Percentiles rank a stretch among this genome's conserved stretches.
Conservation (phyloP, 2,329 filamentous ascomycete genomes). For the Alternaria triticina region DNA sequence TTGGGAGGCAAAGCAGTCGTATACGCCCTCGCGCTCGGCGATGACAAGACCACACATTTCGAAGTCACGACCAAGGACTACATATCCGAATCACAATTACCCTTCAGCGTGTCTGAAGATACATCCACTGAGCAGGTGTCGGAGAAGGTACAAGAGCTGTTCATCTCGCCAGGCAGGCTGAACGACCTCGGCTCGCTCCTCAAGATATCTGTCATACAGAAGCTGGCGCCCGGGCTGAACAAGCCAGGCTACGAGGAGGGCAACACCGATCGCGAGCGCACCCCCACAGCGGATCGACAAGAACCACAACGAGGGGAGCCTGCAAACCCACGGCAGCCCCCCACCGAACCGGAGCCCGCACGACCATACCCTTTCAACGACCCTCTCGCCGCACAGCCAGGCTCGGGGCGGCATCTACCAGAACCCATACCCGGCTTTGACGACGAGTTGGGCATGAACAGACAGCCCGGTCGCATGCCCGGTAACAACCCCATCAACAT, state of each 20-base stretch:
- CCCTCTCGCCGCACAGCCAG: constrained; percentile 66
- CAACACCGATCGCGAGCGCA: constrained; percentile 18
- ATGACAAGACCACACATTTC: constrained; percentile 80
- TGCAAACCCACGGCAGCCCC: constrained; percentile 57
- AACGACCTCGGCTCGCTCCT: constrained; percentile 72
- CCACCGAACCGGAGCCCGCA: constrained; percentile 62
- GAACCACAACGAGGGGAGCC: constrained; percentile 34
- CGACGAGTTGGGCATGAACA: constrained; percentile 85
- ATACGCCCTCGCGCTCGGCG: constrained; percentile 76
- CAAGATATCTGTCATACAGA: constrained; percentile 82
- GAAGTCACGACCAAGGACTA: constrained; percentile 79
- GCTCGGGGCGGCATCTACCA: constrained; percentile 68
- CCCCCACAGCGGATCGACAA: constrained; percentile 52
- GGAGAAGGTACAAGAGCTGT: constrained; percentile 62
- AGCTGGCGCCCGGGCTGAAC: constrained; percentile 76
- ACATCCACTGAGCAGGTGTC: constrained; percentile 54
- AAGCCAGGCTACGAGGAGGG: constrained; percentile 79
- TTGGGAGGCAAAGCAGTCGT: constrained; percentile 85
- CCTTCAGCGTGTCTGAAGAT: constrained; percentile 57
- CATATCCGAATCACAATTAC: constrained; percentile 67
- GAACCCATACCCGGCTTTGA: constrained; percentile 91
- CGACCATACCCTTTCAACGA: constrained; percentile 72
- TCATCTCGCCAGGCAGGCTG: constrained; percentile 75
- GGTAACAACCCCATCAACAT: constrained; percentile 70
- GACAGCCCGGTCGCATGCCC: constrained; percentile 61